Percentiles rank a stretch among this genome's conserved stretches.
These are phyloP conservation scores for Malassezia cuniculi DNA, from an alignment of 1,284 basidiomycete species.

Conservation along the genomic window DNA sequence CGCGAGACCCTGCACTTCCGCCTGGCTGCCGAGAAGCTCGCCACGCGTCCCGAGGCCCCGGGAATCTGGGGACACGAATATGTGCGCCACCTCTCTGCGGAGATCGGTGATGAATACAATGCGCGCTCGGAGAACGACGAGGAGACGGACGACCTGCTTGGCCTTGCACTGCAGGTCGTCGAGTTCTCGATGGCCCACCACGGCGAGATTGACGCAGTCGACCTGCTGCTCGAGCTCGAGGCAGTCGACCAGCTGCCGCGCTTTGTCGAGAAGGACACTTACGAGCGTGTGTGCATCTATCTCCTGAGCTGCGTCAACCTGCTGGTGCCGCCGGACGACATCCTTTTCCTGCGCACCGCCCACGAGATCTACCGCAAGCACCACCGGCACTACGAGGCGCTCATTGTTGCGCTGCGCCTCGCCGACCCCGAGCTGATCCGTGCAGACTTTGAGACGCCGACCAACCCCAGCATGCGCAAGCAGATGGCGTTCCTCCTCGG, in stretches of 20 bases:
- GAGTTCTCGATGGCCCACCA: slow-evolving; percentile 86
- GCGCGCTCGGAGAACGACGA: slow-evolving; percentile 42
- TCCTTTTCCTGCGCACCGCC: slow-evolving; percentile 75
- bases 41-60: slow-evolving; percentile 52
- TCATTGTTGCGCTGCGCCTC: slow-evolving; percentile 73
- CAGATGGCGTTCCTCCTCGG: slow-evolving; percentile 90
- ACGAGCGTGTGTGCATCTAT: slow-evolving; percentile 84
- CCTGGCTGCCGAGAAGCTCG: slow-evolving; percentile 25
- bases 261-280: slow-evolving; percentile 59
- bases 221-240: slow-evolving; percentile 86
- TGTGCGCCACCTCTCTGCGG: slow-evolving; percentile 87
- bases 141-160: slow-evolving; percentile 44
- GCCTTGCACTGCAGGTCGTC: slow-evolving; percentile 72
- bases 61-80: slow-evolving; percentile 99
- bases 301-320: slow-evolving; percentile 88
- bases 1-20: slow-evolving; percentile 65
- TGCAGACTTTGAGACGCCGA: slow-evolving; percentile 40
- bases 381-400: slow-evolving; percentile 78
- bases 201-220: slow-evolving; percentile 95
- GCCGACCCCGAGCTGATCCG: slow-evolving; percentile 65
- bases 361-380: slow-evolving; percentile 81
- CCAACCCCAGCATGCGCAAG: slow-evolving; percentile 60
- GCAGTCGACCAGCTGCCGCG: slow-evolving; percentile 55
- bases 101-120: slow-evolving; percentile 84
- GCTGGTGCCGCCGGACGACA: slow-evolving; percentile 83